These are phyloP conservation scores for Cystobasidiaceae sp. DNA, from an alignment of 1,284 basidiomycete species.

Conservation along the genomic window DNA sequence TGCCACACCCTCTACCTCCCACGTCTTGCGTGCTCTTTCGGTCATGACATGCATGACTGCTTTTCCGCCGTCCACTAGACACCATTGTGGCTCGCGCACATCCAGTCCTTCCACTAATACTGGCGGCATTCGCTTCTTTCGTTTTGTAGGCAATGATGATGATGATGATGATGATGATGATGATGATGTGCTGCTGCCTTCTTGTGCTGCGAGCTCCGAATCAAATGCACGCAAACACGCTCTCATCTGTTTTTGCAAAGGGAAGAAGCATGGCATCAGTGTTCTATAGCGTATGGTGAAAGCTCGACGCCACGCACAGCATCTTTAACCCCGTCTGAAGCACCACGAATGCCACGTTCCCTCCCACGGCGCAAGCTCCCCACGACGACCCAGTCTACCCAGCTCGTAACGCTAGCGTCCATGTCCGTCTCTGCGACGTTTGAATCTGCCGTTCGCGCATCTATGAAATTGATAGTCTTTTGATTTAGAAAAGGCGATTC, in stretches of 20 bases:
- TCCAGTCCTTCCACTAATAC: conserved; percentile 26
- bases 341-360: conserved; percentile 40
- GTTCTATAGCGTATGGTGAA: not conserved
- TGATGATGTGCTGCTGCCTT: not conserved
- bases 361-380: conserved; percentile 35
- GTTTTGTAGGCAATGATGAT: not conserved
- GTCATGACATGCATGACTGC: conserved; percentile 43
- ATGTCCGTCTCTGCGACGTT: conserved; percentile 19
- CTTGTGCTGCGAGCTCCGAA: conserved; percentile 1
- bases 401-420: conserved; percentile 33
- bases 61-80: conserved; percentile 40
- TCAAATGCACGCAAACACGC: conserved; percentile 11
- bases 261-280: not conserved
- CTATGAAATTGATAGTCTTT: conserved; percentile 38
- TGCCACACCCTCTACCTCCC: conserved; percentile 37
- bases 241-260: conserved; percentile 2
- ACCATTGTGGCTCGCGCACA: conserved; percentile 35
- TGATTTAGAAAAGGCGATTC: conserved; percentile 41
- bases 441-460: conserved; percentile 38
- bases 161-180: no score
- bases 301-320: conserved; percentile 31
- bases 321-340: conserved; percentile 37
- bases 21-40: conserved; percentile 36
- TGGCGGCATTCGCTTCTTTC: conserved; percentile 11
- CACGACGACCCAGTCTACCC: conserved; percentile 43